Conservation (phyloP, 805 yeast genomes). For the Candida boleticola region DNA sequence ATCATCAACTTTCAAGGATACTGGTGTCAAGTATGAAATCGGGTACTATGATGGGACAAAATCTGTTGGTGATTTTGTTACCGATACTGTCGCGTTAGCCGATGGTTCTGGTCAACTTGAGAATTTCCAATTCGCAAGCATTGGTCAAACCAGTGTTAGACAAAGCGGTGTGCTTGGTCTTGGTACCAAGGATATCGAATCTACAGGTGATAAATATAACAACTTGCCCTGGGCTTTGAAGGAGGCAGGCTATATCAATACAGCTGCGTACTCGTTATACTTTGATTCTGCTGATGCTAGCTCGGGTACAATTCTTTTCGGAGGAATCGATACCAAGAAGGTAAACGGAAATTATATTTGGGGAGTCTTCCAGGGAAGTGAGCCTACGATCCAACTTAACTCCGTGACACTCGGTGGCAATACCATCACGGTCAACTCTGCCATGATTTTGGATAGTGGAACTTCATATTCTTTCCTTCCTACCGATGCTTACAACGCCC, state of each 20-base stretch:
- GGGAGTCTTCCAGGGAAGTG: constrained; percentile 22
- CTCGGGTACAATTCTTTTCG: constrained; percentile 17
- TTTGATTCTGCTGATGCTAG: constrained; percentile 10
- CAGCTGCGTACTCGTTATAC: constrained; percentile 14
- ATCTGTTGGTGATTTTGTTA: constrained; percentile 1
- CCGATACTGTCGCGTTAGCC: not conserved
- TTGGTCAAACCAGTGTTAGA: constrained; percentile 6
- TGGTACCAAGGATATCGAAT: not conserved
- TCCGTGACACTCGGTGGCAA: constrained; percentile 21
- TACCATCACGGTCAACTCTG: constrained; percentile 2
- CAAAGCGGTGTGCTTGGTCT: constrained; percentile 13
- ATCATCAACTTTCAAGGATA: constrained; percentile 10
- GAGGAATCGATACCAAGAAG: constrained; percentile 19
- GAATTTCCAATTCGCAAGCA: constrained; percentile 10
- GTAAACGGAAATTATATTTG: constrained; percentile 11
- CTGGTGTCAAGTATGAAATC: not conserved
- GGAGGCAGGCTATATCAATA: constrained; percentile 9
- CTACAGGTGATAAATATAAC: constrained; percentile 3
- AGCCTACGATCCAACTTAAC: constrained; percentile 45
- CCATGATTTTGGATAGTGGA: constrained; percentile 5
- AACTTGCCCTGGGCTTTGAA: constrained; percentile 12
- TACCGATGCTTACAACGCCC: not conserved
- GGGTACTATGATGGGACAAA: constrained; percentile 2
- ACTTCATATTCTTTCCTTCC: constrained; percentile 3
- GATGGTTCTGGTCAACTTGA: constrained; percentile 2